phyloP scores from a whole-genome alignment of 192 early-diverging fungal genomes.

The Gigaspora rosea region DNA sequence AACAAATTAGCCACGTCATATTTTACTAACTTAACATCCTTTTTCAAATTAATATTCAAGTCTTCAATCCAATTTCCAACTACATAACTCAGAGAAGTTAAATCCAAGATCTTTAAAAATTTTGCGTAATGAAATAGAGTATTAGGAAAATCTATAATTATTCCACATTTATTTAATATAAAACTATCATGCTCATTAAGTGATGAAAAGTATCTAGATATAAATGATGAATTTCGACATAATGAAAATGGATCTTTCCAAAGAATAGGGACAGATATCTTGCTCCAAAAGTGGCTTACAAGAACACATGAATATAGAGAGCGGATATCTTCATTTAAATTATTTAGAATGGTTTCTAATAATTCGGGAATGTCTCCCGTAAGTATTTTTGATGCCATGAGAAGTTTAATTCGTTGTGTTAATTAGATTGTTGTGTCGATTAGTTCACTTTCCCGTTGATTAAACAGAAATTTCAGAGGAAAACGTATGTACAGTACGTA shows the following conservation, averaged over 20 bases:
- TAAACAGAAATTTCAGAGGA: too few species aligned
- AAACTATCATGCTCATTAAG: neutral
- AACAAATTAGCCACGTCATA: too few species aligned
- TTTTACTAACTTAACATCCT: too few species aligned
- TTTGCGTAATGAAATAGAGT: too few species aligned
- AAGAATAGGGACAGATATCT: neutral
- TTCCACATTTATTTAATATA: neutral
- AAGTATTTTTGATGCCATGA: neutral
- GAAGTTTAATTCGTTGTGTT: neutral
- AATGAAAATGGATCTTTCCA: constrained; percentile 1
- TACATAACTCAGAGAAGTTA: too few species aligned
- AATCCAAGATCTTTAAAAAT: too few species aligned
- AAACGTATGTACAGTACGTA: too few species aligned
- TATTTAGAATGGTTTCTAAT: neutral
- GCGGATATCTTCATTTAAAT: neutral
- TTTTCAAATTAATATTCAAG: too few species aligned
- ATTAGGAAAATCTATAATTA: too few species aligned
- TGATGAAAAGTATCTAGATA: constrained; percentile 5
- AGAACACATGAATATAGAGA: neutral
- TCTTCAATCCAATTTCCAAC: too few species aligned
- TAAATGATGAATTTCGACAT: neutral
- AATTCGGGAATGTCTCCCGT: neutral
- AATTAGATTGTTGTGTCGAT: too few species aligned
- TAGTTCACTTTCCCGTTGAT: too few species aligned
- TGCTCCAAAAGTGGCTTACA: neutral